These are phyloP conservation scores for Salicornia ramosissima DNA, from an alignment of 148 eudicot genomes.

Conservation along the genomic window DNA sequence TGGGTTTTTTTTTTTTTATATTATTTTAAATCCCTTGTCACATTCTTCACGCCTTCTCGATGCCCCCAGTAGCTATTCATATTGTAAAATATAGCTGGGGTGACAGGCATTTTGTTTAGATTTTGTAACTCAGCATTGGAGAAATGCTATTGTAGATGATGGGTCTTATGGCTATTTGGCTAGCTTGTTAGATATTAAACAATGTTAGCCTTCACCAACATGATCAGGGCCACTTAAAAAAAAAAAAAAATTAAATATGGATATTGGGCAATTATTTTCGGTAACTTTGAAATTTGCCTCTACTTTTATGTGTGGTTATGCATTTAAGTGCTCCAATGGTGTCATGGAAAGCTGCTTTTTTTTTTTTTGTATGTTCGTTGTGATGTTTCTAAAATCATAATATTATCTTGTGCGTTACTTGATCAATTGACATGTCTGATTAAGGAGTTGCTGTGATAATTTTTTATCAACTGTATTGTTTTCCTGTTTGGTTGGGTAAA, in stretches of 20 bases:
- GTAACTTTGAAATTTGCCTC: neutral
- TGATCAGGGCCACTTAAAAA: neutral
- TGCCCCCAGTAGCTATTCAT: conserved; percentile 24
- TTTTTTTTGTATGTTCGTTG: neutral
- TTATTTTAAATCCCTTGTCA: neutral
- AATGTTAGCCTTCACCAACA: conserved; percentile 5
- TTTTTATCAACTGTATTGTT: too few species aligned
- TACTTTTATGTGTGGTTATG: neutral
- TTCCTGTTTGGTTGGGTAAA: too few species aligned
- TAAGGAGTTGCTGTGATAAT: too few species aligned
- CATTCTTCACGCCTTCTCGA: conserved; percentile 16
- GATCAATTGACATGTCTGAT: too few species aligned
- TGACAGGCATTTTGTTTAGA: conserved; percentile 19
- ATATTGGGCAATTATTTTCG: neutral
- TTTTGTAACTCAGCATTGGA: conserved; percentile 19
- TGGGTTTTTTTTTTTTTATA: neutral
- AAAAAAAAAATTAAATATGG: too few species aligned
- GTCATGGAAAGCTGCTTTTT: neutral
- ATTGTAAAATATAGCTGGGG: conserved; percentile 32
- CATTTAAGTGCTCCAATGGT: neutral
- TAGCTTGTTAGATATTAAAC: conserved; percentile 22
- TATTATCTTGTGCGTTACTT: too few species aligned
- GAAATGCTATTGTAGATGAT: conserved; percentile 32
- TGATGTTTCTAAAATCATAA: neutral
- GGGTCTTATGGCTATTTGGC: conserved; percentile 19